phyloP scores from a whole-genome alignment of 768 basidiomycete species.

The Amanita pallidorosea region DNA sequence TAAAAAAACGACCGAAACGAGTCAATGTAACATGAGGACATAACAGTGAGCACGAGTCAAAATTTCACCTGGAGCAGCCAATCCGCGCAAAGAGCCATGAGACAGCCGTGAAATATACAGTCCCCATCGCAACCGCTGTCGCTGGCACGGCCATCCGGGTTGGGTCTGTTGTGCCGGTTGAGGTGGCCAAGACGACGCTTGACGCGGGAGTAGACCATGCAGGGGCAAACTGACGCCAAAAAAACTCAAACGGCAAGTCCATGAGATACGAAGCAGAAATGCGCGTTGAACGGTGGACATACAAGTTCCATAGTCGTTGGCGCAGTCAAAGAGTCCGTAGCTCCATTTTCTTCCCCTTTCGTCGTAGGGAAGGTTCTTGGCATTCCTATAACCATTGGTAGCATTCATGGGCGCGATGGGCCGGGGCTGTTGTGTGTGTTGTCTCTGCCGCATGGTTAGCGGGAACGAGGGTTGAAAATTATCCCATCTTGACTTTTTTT shows the following conservation, averaged over 20 bases:
- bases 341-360: no score
- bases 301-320: no score
- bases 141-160: slow-evolving; percentile 23
- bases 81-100: slow-evolving; percentile 19
- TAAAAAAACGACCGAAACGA: slow-evolving; percentile 5
- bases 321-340: no score
- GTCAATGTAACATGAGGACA: not conserved
- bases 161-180: slow-evolving; percentile 20
- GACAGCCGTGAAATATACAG: slow-evolving; percentile 24
- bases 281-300: not conserved
- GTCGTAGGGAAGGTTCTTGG: no score
- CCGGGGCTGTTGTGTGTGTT: no score
- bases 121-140: slow-evolving; percentile 19
- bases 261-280: no score
- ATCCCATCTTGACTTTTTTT: no score
- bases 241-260: slow-evolving; percentile 15
- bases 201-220: slow-evolving; percentile 27
- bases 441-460: no score
- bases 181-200: slow-evolving; percentile 31
- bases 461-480: no score
- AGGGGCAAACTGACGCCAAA: slow-evolving; percentile 29
- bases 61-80: slow-evolving; percentile 29
- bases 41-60: no score
- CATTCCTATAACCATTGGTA: no score
- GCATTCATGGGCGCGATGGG: no score